Percentiles rank a stretch among this genome's conserved stretches.
phyloP scores from a whole-genome alignment of 805 yeast genomes.

The Cyberlindnera americana region DNA sequence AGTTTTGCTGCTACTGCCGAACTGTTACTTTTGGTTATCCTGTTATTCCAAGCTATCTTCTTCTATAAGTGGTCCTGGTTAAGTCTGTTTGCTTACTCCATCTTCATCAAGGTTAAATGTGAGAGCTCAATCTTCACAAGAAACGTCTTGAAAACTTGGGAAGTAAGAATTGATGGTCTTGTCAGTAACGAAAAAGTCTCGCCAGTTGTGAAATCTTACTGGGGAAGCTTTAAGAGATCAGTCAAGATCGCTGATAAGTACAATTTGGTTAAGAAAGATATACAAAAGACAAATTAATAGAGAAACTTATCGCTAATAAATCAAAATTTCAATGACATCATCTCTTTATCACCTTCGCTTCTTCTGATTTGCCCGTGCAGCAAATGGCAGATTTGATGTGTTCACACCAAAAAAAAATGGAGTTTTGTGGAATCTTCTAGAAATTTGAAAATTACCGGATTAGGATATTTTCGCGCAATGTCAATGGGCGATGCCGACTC shows the following conservation, averaged over 20 bases:
- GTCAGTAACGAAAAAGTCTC: constrained; percentile 53
- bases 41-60: constrained; percentile 51
- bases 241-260: constrained; percentile 21
- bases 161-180: constrained; percentile 59
- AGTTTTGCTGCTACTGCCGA: constrained; percentile 58
- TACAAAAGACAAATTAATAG: too few relatives aligned
- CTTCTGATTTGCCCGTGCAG: too few relatives aligned
- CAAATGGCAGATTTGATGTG: too few relatives aligned
- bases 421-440: constrained; percentile 20
- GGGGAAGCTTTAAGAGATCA: constrained; percentile 44
- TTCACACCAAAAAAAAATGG: not conserved
- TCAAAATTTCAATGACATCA: too few relatives aligned
- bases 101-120: constrained; percentile 73
- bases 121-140: constrained; percentile 75
- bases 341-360: too few relatives aligned
- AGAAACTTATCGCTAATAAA: too few relatives aligned
- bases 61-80: constrained; percentile 63
- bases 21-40: constrained; percentile 37
- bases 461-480: constrained; percentile 9
- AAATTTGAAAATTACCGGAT: constrained; percentile 12
- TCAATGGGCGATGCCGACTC: constrained; percentile 1
- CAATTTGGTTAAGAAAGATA: constrained; percentile 17
- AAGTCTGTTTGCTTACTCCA: constrained; percentile 47
- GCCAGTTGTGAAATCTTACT: constrained; percentile 41
- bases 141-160: constrained; percentile 62